These are phyloP conservation scores for Mycena metata DNA, from an alignment of 768 basidiomycete genomes.

Conservation along the genomic window DNA sequence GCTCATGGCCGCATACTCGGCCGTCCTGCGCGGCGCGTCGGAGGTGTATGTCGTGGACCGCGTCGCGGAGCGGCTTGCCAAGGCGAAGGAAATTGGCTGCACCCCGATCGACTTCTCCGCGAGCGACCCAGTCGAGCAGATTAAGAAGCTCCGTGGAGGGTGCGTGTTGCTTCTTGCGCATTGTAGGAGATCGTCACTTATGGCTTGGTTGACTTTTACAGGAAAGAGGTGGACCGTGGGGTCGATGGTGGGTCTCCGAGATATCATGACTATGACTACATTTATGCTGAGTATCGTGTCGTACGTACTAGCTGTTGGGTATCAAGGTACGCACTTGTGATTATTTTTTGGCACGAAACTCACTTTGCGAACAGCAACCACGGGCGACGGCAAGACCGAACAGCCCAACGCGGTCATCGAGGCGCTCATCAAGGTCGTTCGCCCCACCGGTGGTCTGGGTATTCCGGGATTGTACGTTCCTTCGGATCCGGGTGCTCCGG, in stretches of 20 bases:
- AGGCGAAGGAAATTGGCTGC: slow-evolving; percentile 67
- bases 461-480: slow-evolving; percentile 71
- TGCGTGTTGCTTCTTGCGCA: slow-evolving; percentile 39
- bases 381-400: slow-evolving; percentile 67
- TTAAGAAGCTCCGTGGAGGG: slow-evolving; percentile 60
- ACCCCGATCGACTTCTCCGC: slow-evolving; percentile 63
- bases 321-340: slow-evolving; percentile 48
- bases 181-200: not conserved
- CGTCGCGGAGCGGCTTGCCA: slow-evolving; percentile 64
- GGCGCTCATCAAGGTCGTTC: slow-evolving; percentile 63
- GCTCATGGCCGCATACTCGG: slow-evolving; percentile 72
- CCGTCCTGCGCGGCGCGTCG: slow-evolving; percentile 63
- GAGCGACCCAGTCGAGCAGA: slow-evolving; percentile 64
- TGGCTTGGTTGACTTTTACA: slow-evolving; percentile 28
- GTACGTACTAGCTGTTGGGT: slow-evolving; percentile 64
- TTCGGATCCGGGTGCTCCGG: slow-evolving; percentile 68
- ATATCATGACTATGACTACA: no score
- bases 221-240: slow-evolving; percentile 64
- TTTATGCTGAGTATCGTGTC: no score
- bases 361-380: slow-evolving; percentile 51
- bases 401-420: slow-evolving; percentile 68
- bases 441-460: slow-evolving; percentile 69
- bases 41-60: slow-evolving; percentile 70
- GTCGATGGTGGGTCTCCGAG: slow-evolving; percentile 54
- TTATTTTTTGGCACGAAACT: not conserved